These are phyloP conservation scores for Kokia cookei DNA, from an alignment of 441 rosid genomes.

Conservation along the genomic window DNA sequence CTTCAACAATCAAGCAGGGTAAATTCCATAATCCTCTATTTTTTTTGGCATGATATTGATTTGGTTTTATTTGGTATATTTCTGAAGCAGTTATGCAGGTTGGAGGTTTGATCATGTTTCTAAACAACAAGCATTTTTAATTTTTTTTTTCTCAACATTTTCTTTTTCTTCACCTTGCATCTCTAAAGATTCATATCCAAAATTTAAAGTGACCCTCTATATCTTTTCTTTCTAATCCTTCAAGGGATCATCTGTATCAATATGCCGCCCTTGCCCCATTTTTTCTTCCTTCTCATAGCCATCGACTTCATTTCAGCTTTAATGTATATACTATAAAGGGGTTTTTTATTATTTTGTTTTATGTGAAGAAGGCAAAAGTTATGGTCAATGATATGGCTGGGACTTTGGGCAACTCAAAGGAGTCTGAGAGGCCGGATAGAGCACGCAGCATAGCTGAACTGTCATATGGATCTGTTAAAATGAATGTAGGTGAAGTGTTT, in stretches of 20 bases:
- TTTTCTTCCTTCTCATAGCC: background rate
- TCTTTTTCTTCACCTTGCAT: background rate
- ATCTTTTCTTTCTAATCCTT: background rate
- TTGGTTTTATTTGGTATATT: background rate
- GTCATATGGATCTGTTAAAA: conserved; percentile 45
- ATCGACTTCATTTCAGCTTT: background rate
- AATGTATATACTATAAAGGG: background rate
- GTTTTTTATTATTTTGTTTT: conserved; percentile 8
- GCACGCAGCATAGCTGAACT: conserved; percentile 31
- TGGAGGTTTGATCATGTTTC: background rate
- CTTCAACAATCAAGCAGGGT: conserved; percentile 89
- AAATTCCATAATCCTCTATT: conserved; percentile 14
- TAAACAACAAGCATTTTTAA: background rate
- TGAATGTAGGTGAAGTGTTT: conserved; percentile 31
- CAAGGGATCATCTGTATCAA: background rate
- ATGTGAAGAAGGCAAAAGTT: conserved; percentile 52
- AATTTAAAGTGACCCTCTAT: background rate
- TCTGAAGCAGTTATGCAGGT: background rate
- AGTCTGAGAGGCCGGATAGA: conserved; percentile 59
- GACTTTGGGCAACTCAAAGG: conserved; percentile 42
- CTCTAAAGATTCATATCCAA: background rate
- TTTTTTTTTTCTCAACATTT: background rate
- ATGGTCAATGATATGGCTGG: conserved; percentile 41
- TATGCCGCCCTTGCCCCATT: background rate
- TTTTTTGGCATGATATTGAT: background rate